Base-by-base conservation (phyloP, 2,329 filamentous ascomycete species). In the Phialophora verrucosa region DNA sequence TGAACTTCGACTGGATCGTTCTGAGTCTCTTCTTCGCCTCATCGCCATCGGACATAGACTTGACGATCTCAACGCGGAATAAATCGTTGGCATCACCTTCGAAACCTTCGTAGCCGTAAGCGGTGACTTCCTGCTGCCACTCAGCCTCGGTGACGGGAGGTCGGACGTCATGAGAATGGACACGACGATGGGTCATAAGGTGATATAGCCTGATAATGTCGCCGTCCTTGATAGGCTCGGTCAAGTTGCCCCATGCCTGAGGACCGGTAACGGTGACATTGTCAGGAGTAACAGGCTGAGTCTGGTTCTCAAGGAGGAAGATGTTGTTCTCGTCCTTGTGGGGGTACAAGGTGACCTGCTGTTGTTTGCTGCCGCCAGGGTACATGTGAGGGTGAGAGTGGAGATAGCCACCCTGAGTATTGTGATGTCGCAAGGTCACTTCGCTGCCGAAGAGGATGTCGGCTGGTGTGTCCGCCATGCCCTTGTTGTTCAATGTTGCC, bases 271-370 rank as follows among this genome's bases (percentile, higher is more conserved):
- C 90, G 69, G 91, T 85, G 61, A 92, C 93, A 71, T 92, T 87
- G 62, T 87, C 82, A 64, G 88, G 89, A 23, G 63, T 67, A 20
- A 95, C 83, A 10, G 95, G 95, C 75, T 97, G 92, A 8, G 95
- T 99, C 81, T 96, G 91, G 78, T 99, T 99, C 83, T 99, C 95
- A 64, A 98, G 77, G 42, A 97, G 81, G 88, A 92, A 99, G 64
- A 96, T 74, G 77, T 99, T 99, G 85, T 99, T 99, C 77, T 97
- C 92, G 75, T 99, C 95, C 85, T 98, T 98, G 85, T 99, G 95
- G 7, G 95, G 95, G 75, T 99, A 99, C 2, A 99, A 87, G 0
- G 95, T 99, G 74, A 99, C 92, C 78, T 99, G 95, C 79, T 99
- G 95, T 81, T 99, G 96, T 84, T 97, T 96, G 85, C 93, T 97